phyloP scores from a whole-genome alignment of 495 filamentous ascomycete genomes.

The Neurospora africana region DNA sequence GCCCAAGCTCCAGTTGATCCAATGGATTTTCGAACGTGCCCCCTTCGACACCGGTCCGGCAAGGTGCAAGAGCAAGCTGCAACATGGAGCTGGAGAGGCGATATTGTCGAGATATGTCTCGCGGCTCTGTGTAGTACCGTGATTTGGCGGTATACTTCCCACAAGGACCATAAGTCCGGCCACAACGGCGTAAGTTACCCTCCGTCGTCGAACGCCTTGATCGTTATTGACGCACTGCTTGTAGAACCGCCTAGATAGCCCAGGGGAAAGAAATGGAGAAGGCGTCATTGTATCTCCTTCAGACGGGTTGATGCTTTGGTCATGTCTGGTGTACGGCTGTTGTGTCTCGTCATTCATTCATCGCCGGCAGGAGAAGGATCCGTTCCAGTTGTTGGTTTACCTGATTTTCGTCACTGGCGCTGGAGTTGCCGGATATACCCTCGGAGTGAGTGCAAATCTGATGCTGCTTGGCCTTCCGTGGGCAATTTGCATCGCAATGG shows the following conservation, averaged over 20 bases:
- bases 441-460: constrained; percentile 24
- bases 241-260: not conserved
- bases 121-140: constrained; percentile 13
- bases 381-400: constrained; percentile 29
- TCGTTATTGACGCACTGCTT: not conserved
- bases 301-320: constrained; percentile 30
- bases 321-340: constrained; percentile 36
- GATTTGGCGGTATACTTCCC: constrained; percentile 16
- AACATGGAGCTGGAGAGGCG: constrained; percentile 1
- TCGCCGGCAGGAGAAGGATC: constrained; percentile 30
- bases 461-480: constrained; percentile 35
- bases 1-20: not conserved
- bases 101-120: constrained; percentile 13
- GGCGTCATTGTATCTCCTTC: constrained; percentile 22
- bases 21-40: constrained; percentile 10
- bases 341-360: constrained; percentile 35
- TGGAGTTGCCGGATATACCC: constrained; percentile 18
- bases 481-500: constrained; percentile 33
- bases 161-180: constrained; percentile 3
- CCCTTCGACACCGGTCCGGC: not conserved
- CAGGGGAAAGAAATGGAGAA: not conserved
- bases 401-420: constrained; percentile 21
- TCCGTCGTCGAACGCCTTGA: not conserved
- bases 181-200: constrained; percentile 7
- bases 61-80: not conserved